Evolutionary conservation across 2,329 filamentous ascomycete species (phyloP).

Genomic region (Lizonia empirigonia): DNA sequence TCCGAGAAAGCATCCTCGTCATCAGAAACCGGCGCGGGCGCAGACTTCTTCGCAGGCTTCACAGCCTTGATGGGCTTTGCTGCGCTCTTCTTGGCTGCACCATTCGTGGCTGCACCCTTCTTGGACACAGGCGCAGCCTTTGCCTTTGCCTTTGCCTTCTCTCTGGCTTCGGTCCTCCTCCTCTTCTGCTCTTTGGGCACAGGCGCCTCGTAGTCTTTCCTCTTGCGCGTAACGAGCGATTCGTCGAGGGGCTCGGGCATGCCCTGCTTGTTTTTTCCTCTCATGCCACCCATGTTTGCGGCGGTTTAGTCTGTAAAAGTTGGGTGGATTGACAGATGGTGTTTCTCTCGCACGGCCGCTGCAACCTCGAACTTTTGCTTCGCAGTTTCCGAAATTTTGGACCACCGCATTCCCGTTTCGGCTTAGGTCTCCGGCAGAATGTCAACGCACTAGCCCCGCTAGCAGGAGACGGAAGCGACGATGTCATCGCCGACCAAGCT

Average conservation of each 20-base stretch:
- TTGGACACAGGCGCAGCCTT: constrained; percentile 31
- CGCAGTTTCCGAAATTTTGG: constrained; percentile 28
- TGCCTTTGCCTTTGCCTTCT: constrained; percentile 25
- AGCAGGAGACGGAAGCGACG: constrained; percentile 30
- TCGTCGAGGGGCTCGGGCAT: constrained; percentile 83
- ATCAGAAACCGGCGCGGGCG: constrained; percentile 37
- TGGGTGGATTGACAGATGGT: constrained; percentile 3
- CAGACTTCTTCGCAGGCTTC: constrained; percentile 43
- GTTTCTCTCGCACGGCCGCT: constrained; percentile 13
- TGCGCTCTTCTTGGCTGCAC: constrained; percentile 29
- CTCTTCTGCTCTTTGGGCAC: constrained; percentile 60
- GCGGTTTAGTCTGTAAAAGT: constrained; percentile 6
- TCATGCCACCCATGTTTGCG: constrained; percentile 76
- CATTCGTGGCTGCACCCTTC: constrained; percentile 51
- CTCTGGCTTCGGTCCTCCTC: constrained; percentile 54
- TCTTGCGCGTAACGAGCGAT: constrained; percentile 75
- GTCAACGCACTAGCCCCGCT: constrained; percentile 10
- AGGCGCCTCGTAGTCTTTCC: constrained; percentile 73
- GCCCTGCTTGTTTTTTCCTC: constrained; percentile 96
- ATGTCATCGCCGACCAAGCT: constrained; percentile 37
- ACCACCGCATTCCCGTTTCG: constrained; percentile 37
- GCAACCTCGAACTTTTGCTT: constrained; percentile 28
- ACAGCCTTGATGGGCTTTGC: constrained; percentile 29
- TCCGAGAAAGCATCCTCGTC: constrained; percentile 45
- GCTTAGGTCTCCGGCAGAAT: no score